Percentiles rank a stretch among this genome's conserved stretches.
Conservation (phyloP, 2,329 filamentous ascomycete genomes). For the Cucurbitaria berberidis region DNA sequence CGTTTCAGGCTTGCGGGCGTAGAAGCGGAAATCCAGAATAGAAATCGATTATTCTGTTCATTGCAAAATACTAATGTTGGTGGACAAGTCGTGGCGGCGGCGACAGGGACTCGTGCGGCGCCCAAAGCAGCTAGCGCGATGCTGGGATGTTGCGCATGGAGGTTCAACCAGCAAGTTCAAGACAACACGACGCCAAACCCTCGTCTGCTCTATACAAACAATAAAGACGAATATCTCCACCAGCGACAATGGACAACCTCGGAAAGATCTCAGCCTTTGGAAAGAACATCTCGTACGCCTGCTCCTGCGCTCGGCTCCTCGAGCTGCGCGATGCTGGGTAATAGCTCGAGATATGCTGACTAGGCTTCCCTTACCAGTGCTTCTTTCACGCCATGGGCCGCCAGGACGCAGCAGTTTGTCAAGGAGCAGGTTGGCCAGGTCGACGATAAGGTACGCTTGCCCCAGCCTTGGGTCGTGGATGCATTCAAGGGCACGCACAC, state of each 20-base stretch:
- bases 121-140: conserved; percentile 10
- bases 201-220: background rate
- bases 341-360: conserved; percentile 42
- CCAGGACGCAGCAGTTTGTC: conserved; percentile 94
- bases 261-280: conserved; percentile 73
- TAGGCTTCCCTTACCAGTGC: conserved; percentile 65
- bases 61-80: background rate
- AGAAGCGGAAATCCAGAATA: background rate
- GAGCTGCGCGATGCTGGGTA: conserved; percentile 8
- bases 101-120: background rate
- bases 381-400: conserved; percentile 88
- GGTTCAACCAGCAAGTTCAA: conserved; percentile 23
- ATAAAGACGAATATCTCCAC: background rate
- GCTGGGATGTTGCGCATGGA: conserved; percentile 32
- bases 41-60: background rate
- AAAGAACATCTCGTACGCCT: conserved; percentile 70
- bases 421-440: conserved; percentile 96
- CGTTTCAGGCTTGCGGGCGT: too few relatives aligned
- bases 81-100: background rate
- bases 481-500: background rate
- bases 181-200: conserved; percentile 16
- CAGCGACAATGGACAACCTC: conserved; percentile 70
- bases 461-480: background rate
- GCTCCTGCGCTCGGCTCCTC: conserved; percentile 10
- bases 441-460: conserved; percentile 78